A percentile compares a stretch with the other conserved stretches of the same genome.
Evolutionary conservation across 805 yeast genomes (phyloP).

Genomic region (Hanseniaspora meyeri): DNA sequence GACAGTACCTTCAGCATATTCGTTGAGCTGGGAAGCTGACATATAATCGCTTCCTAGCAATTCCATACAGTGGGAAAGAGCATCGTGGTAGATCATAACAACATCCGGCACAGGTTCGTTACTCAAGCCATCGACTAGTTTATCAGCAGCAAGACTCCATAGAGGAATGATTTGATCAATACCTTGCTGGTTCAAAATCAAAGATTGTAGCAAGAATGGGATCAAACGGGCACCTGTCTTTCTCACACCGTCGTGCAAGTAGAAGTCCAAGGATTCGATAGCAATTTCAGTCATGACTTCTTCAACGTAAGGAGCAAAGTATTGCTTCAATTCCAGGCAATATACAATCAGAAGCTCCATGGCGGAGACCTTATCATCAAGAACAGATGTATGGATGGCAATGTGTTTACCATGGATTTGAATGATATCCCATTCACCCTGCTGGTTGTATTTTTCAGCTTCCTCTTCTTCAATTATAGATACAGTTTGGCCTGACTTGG

Average conservation of each 20-base stretch:
- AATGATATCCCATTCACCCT: conserved; percentile 92
- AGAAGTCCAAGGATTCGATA: conserved; percentile 80
- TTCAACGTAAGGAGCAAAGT: conserved; percentile 69
- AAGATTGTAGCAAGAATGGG: conserved; percentile 60
- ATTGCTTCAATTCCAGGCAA: conserved; percentile 70
- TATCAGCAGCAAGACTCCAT: conserved; percentile 60
- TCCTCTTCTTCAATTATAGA: conserved; percentile 78
- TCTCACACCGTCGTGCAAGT: conserved; percentile 87
- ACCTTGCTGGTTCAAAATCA: conserved; percentile 39
- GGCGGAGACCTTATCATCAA: conserved; percentile 88
- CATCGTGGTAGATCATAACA: conserved; percentile 61
- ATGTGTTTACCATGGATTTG: conserved; percentile 82
- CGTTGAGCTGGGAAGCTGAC: conserved; percentile 40
- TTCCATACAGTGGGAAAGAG: conserved; percentile 54
- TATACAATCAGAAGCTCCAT: conserved; percentile 77
- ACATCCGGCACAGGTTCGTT: conserved; percentile 78
- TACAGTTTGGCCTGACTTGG: conserved; percentile 81
- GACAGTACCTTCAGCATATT: conserved; percentile 48
- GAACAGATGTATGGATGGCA: conserved; percentile 86
- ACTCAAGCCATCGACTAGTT: conserved; percentile 53
- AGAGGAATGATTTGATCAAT: conserved; percentile 51
- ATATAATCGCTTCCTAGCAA: conserved; percentile 56
- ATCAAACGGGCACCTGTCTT: conserved; percentile 78
- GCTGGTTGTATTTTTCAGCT: conserved; percentile 69
- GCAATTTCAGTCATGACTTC: conserved; percentile 69